Conservation (phyloP, 139 green algal species). For the Chlorella sp. region DNA sequence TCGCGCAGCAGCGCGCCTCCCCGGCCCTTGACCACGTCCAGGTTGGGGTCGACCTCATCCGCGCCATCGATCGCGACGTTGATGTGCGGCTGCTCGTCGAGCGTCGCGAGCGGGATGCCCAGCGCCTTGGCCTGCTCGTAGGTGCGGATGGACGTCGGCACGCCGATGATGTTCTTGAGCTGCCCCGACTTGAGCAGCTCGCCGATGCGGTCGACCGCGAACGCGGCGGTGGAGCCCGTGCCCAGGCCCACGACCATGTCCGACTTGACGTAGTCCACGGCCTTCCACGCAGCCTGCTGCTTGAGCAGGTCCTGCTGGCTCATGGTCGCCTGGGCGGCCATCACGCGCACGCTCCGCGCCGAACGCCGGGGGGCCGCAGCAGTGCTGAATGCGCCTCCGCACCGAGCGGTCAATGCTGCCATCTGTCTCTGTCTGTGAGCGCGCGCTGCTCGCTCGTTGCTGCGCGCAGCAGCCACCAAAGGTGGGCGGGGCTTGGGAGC, state of each 20-base stretch:
- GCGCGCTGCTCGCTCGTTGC: not conserved
- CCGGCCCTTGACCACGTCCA: constrained; percentile 98
- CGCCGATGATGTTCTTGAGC: constrained; percentile 93
- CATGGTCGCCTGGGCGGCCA: not conserved
- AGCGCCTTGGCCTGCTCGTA: constrained; percentile 83
- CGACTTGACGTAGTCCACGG: constrained; percentile 95
- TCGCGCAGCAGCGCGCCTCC: constrained; percentile 95
- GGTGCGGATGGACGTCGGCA: constrained; percentile 91
- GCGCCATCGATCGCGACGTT: constrained; percentile 98
- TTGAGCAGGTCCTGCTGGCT: constrained; percentile 86
- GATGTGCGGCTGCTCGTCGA: constrained; percentile 91
- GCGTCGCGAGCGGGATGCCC: constrained; percentile 93
- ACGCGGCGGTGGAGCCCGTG: constrained; percentile 97
- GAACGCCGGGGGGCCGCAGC: too few species aligned
- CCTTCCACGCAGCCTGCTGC: constrained; percentile 91
- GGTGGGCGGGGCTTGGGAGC: not conserved
- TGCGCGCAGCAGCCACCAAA: not conserved
- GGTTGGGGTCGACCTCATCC: constrained; percentile 93
- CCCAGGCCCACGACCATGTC: constrained; percentile 95
- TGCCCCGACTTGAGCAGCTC: constrained; percentile 83
- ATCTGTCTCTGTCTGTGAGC: too few species aligned
- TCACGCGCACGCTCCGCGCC: not conserved
- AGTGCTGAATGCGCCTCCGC: too few species aligned
- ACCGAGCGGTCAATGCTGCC: too few species aligned
- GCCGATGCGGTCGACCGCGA: constrained; percentile 95